Evolutionary conservation across 73 alveolate species (phyloP), one percentile per base, ranked within the genome.

Genomic region (Stentor coeruleus): DNA sequence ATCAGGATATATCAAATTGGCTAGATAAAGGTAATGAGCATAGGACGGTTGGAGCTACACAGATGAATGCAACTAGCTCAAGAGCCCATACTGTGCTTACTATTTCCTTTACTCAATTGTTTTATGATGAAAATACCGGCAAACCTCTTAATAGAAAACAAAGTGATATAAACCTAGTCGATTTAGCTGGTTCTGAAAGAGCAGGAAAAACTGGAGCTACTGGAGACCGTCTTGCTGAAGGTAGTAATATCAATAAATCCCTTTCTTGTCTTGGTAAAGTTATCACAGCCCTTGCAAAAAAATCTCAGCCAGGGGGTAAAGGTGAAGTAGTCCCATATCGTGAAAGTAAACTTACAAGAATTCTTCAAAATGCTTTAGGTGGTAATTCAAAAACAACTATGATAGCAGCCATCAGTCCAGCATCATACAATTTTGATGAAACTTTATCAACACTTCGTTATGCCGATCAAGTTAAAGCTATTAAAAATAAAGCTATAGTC

Each of bases 121-220:
- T 74, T 35, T n/a, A 39, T n/a, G 72, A 37, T 6, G 83, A 75
- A 31, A 30, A n/a, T 15, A 90, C 40, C 82, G 82, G 84, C 85
- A 85, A 0, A 94, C 89, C 55, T 38, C 81, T 26, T 81, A 84
- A 1, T 92, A 87, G 90, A 83, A 74, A 89, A 77, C 81, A 82
- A 81, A 37, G 87, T 85, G 95, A 94, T 84, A 94, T 97, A 72
- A 96, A 94, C 81, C 93, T 97, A 79, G 99, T 97, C n/a, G 99
- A 97, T 89, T 88, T 97, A 88, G 99, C 99, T 1, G 99, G 99
- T 38, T 89, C 98, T 88, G 99, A 97, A 87, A 95, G 98, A 82
- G 93, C 95, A 35, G 93, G 97, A 76, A 90, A 95, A 82, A 90
- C 98, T 49, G 95, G 98, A 31, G 98, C 97, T 49, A 84, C 94